Evolutionary conservation across 257 asterid species (phyloP).

Genomic region (Nicotiana paniculata): DNA sequence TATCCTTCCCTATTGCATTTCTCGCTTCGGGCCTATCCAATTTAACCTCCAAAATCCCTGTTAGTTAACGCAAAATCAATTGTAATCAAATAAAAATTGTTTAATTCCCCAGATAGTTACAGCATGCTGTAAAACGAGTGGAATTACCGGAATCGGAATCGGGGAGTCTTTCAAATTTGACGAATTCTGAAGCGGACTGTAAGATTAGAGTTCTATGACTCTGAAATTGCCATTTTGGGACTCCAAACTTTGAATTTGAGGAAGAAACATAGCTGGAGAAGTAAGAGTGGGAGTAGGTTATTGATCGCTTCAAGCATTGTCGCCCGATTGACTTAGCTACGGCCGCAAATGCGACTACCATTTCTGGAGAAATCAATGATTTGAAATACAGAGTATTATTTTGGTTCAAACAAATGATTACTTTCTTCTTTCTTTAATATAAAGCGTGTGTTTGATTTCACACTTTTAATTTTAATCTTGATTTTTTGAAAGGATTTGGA

Average conservation of each 20-base stretch:
- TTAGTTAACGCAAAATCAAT: not conserved
- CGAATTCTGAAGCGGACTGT: constrained; percentile 53
- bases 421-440: no score
- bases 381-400: no score
- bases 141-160: constrained; percentile 63
- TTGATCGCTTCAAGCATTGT: constrained; percentile 24
- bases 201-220: constrained; percentile 50
- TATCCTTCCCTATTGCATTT: constrained; percentile 83
- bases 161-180: constrained; percentile 52
- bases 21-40: constrained; percentile 73
- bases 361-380: not conserved
- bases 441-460: no score
- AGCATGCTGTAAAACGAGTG: not conserved
- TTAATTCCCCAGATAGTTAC: not conserved
- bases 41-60: constrained; percentile 80
- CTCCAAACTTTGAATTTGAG: not conserved
- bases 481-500: no score
- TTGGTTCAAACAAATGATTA: no score
- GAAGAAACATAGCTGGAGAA: not conserved
- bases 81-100: not conserved
- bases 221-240: constrained; percentile 27
- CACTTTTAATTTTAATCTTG: no score
- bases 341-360: constrained; percentile 32
- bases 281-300: constrained; percentile 17
- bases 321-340: constrained; percentile 33